phyloP scores from a whole-genome alignment of 2,329 filamentous ascomycete species.

The Botrytis medusae region DNA sequence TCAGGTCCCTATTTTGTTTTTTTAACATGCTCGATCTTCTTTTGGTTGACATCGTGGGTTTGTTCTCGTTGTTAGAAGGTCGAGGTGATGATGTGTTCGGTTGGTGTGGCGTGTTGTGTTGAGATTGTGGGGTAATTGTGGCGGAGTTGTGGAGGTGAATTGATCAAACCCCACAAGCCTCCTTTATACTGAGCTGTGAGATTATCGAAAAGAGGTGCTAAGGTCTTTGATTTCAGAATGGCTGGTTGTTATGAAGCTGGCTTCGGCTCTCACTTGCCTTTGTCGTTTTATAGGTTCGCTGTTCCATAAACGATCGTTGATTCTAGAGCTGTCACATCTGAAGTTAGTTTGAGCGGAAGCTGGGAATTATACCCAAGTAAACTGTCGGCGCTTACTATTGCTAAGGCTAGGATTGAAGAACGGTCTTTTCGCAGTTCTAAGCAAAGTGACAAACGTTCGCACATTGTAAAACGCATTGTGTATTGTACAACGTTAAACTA shows the following conservation, averaged over 20 bases:
- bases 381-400: not conserved
- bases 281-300: not conserved
- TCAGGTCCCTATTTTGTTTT: not conserved
- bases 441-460: not conserved
- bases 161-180: not conserved
- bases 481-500: not conserved
- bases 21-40: not conserved
- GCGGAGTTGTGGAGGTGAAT: not conserved
- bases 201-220: not conserved
- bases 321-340: not conserved
- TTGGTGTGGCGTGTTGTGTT: not conserved
- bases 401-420: not conserved
- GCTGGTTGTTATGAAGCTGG: not conserved
- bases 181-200: not conserved
- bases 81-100: not conserved
- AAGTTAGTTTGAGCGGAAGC: not conserved
- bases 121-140: slow-evolving; percentile 2
- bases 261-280: not conserved
- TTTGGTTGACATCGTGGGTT: not conserved
- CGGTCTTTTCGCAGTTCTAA: not conserved
- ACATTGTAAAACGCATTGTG: too few relatives aligned
- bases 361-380: not conserved
- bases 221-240: not conserved
- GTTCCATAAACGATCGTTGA: not conserved
- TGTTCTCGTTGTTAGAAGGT: not conserved